phyloP scores from a whole-genome alignment of 768 basidiomycete species.

The Sporobolomyces pararoseus region DNA sequence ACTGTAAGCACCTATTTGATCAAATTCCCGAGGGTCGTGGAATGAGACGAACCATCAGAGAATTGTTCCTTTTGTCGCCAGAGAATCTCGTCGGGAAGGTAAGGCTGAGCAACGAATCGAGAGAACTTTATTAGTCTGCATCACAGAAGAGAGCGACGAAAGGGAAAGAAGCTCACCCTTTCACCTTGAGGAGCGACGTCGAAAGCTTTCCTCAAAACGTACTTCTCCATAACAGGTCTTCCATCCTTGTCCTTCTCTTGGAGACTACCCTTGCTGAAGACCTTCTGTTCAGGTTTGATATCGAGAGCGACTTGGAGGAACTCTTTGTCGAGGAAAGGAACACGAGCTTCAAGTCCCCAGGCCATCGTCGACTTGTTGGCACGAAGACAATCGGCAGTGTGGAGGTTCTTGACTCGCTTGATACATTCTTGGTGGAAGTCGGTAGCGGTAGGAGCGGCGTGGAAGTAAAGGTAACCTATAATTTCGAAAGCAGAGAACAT shows the following conservation, averaged over 20 bases:
- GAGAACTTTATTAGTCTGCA: background rate
- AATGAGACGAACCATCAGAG: conserved; percentile 83
- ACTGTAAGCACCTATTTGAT: background rate
- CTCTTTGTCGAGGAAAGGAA: conserved; percentile 94
- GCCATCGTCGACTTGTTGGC: conserved; percentile 99
- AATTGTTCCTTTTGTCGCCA: conserved; percentile 99
- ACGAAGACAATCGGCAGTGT: conserved; percentile 92
- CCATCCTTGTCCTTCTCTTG: conserved; percentile 81
- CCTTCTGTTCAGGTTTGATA: conserved; percentile 78
- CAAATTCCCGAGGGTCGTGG: conserved; percentile 52
- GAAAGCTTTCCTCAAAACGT: conserved; percentile 93
- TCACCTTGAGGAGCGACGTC: conserved; percentile 72
- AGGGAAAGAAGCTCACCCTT: conserved; percentile 54
- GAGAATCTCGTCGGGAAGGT: conserved; percentile 86
- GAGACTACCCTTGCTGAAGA: conserved; percentile 73
- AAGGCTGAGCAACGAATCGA: conserved; percentile 59
- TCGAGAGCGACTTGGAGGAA: conserved; percentile 94
- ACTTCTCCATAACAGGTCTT: conserved; percentile 94
- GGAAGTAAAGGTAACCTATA: conserved; percentile 96
- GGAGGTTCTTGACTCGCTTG: conserved; percentile 91
- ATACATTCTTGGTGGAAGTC: conserved; percentile 95
- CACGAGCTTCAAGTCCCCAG: conserved; percentile 97
- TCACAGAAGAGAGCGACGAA: background rate
- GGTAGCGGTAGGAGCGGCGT: conserved; percentile 81
- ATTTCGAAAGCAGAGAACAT: background rate